A percentile compares a stretch with the other conserved stretches of the same genome.
phyloP scores from a whole-genome alignment of 148 eudicot genomes.

The Rhododendron ovatum region DNA sequence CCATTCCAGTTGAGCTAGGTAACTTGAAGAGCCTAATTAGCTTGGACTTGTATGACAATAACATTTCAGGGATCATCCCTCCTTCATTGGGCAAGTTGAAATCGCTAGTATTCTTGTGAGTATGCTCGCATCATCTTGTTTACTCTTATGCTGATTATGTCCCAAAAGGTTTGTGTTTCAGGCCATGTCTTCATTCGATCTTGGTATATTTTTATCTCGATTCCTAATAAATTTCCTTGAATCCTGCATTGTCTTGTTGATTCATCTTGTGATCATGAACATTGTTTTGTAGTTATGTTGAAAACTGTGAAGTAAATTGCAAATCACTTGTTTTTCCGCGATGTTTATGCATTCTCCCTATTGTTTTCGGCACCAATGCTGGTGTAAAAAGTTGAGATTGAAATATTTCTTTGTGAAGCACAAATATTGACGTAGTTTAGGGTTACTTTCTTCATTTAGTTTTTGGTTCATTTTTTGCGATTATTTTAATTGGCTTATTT shows the following conservation, averaged over 20 bases:
- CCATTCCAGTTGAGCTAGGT: slow-evolving; percentile 73
- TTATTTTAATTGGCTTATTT: not conserved
- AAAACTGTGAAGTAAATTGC: not conserved
- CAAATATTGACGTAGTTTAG: not conserved
- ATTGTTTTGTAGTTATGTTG: not conserved
- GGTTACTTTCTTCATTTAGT: not conserved
- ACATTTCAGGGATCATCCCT: slow-evolving; percentile 64
- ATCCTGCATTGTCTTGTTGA: not conserved
- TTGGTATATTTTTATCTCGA: not conserved
- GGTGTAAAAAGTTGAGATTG: not conserved
- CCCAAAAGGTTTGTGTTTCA: not conserved
- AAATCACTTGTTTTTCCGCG: not conserved
- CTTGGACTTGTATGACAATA: slow-evolving; percentile 84
- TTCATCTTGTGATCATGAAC: not conserved
- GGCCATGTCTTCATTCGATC: not conserved
- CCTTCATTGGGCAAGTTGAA: slow-evolving; percentile 58
- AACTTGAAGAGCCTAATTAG: slow-evolving; percentile 71
- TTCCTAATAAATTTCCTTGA: not conserved
- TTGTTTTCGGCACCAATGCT: not conserved
- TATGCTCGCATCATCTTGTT: slow-evolving; percentile 11
- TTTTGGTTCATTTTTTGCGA: not conserved
- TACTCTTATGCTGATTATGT: not conserved
- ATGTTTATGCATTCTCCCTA: not conserved
- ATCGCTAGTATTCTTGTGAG: slow-evolving; percentile 81
- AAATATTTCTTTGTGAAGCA: not conserved